phyloP scores from a whole-genome alignment of 148 eudicot species.

The Simmondsia chinensis region DNA sequence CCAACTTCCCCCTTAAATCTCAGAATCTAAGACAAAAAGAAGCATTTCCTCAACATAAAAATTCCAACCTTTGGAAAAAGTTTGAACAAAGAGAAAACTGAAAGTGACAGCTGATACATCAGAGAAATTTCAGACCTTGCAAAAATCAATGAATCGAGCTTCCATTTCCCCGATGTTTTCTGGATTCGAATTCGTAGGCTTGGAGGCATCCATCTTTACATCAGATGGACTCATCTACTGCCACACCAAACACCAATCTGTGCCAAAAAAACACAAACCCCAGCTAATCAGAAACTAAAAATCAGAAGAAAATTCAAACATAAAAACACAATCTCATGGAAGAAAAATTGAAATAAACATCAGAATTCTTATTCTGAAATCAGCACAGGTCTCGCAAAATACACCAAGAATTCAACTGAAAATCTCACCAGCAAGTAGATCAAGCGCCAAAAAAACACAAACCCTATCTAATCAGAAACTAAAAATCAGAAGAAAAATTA shows the following conservation, averaged over 20 bases:
- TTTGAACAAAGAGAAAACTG: neutral
- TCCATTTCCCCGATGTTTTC: constrained; percentile 27
- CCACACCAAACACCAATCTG: constrained; percentile 4
- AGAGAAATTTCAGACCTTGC: constrained; percentile 45
- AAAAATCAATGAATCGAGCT: constrained; percentile 53
- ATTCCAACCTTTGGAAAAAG: too few species aligned
- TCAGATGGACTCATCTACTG: constrained; percentile 5
- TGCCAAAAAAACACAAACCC: neutral
- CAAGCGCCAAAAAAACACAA: too few species aligned
- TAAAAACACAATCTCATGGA: too few species aligned
- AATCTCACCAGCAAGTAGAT: too few species aligned
- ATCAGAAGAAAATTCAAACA: neutral
- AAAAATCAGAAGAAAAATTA: too few species aligned
- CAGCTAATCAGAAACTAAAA: neutral
- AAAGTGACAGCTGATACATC: neutral
- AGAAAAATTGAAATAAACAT: too few species aligned
- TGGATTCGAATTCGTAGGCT: constrained; percentile 6
- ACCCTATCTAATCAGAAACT: too few species aligned
- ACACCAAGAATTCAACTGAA: too few species aligned
- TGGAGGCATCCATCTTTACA: constrained; percentile 30
- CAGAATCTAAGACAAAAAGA: neutral
- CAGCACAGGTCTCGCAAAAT: too few species aligned
- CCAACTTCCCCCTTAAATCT: neutral
- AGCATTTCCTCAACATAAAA: neutral
- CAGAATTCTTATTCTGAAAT: too few species aligned